phyloP scores from a whole-genome alignment of 1,284 basidiomycete genomes.

The Ceratobasidium sp. region DNA sequence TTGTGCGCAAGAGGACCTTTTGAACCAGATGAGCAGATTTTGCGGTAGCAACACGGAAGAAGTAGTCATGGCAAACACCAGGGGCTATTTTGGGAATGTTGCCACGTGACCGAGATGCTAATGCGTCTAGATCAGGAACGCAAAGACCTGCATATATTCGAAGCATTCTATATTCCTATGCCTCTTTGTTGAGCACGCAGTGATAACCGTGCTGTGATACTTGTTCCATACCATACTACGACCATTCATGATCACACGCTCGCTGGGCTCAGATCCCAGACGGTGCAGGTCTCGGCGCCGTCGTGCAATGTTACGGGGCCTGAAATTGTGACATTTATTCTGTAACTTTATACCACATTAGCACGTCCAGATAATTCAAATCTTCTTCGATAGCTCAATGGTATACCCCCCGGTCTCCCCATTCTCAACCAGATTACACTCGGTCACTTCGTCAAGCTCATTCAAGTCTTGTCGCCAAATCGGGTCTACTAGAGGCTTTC shows the following conservation, averaged over 20 bases:
- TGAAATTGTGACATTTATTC: too few relatives aligned
- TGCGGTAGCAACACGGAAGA: too few relatives aligned
- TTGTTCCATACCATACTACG: too few relatives aligned
- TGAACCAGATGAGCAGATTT: not conserved
- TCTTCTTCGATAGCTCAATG: not conserved
- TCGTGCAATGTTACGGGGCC: too few relatives aligned
- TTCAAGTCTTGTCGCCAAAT: constrained; percentile 3
- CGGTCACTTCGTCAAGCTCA: not conserved
- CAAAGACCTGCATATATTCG: not conserved
- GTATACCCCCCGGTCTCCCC: not conserved
- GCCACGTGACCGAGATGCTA: not conserved
- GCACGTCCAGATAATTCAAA: not conserved
- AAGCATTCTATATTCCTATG: too few relatives aligned
- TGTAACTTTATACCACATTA: not conserved
- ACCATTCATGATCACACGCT: too few relatives aligned
- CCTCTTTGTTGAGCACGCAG: too few relatives aligned
- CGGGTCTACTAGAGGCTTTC: not conserved
- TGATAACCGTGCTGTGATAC: too few relatives aligned
- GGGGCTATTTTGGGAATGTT: not conserved
- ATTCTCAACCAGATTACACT: constrained; percentile 5
- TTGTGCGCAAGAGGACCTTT: not conserved
- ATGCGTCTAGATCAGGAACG: too few relatives aligned
- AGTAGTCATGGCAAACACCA: not conserved
- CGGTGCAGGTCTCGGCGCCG: too few relatives aligned
- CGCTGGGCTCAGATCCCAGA: too few relatives aligned